A percentile compares a stretch with the other conserved stretches of the same genome.
phyloP scores from a whole-genome alignment of 192 early-diverging fungal genomes.

The Tieghemiomyces parasiticus region DNA sequence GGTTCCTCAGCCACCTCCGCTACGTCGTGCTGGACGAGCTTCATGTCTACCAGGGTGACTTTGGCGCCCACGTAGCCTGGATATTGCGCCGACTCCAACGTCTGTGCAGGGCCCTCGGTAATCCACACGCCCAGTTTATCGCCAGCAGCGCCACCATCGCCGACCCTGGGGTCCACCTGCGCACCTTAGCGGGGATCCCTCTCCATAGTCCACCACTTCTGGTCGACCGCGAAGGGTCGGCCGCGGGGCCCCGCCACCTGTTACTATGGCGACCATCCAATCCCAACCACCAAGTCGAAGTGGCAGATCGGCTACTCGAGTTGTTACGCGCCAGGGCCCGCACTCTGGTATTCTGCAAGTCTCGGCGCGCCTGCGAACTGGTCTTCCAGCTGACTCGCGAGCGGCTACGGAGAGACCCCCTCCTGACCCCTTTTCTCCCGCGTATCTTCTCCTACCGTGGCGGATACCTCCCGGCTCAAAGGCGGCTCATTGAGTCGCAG shows the following conservation, averaged over 20 bases:
- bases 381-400: constrained; percentile 22
- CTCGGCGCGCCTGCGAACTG: constrained; percentile 33
- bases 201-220: neutral
- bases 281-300: neutral
- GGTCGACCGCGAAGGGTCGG: neutral
- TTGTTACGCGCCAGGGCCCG: no score
- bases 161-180: constrained; percentile 22
- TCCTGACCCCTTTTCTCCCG: constrained; percentile 12
- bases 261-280: constrained; percentile 34
- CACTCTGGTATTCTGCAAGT: constrained; percentile 40
- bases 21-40: constrained; percentile 65
- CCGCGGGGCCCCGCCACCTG: neutral
- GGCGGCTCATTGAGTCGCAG: constrained; percentile 41
- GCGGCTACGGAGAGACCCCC: constrained; percentile 21
- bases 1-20: constrained; percentile 32
- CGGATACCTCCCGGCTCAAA: constrained; percentile 48
- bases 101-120: constrained; percentile 29
- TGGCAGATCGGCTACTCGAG: no score
- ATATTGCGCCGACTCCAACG: constrained; percentile 50
- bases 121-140: constrained; percentile 35
- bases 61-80: constrained; percentile 50
- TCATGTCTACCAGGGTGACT: constrained; percentile 46
- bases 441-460: constrained; percentile 55
- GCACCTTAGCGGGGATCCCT: neutral
- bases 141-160: constrained; percentile 59